phyloP scores from a whole-genome alignment of 2,329 filamentous ascomycete species.

The Fusarium denticulatum region DNA sequence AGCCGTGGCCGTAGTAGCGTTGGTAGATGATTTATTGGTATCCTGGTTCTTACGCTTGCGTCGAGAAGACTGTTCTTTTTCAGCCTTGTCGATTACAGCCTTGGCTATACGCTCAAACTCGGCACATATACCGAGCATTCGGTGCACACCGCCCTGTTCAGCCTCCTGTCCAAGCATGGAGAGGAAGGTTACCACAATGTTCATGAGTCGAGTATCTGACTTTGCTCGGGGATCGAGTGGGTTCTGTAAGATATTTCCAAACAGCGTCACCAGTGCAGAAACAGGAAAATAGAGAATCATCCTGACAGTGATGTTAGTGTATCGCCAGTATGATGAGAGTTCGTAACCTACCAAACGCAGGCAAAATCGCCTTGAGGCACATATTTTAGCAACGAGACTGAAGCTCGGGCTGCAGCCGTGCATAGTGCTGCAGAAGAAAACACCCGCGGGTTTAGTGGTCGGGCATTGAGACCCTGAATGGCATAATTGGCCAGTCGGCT shows the following conservation, averaged over 20 bases:
- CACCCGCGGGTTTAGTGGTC: conserved; percentile 90
- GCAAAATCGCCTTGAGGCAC: conserved; percentile 94
- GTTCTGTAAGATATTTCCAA: conserved; percentile 96
- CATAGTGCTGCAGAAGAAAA: conserved; percentile 94
- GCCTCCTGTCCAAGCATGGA: conserved; percentile 90
- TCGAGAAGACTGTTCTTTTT: conserved; percentile 81
- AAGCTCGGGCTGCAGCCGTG: conserved; percentile 90
- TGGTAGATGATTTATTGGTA: conserved; percentile 26
- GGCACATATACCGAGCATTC: conserved; percentile 93
- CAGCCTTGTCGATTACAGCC: conserved; percentile 88
- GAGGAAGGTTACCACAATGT: conserved; percentile 89
- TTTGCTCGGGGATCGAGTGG: conserved; percentile 88
- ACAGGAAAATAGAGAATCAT: conserved; percentile 97
- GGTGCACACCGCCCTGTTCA: conserved; percentile 87
- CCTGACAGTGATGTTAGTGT: conserved; percentile 57
- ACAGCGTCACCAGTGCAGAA: conserved; percentile 91
- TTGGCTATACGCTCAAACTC: conserved; percentile 96
- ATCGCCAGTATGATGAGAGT: not conserved
- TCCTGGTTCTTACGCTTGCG: conserved; percentile 85
- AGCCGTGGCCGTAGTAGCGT: conserved; percentile 19
- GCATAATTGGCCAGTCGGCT: conserved; percentile 94
- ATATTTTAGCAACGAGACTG: conserved; percentile 93
- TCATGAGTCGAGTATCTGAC: conserved; percentile 91
- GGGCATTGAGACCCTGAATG: conserved; percentile 90
- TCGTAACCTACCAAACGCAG: conserved; percentile 83